Evolutionary conservation across 306 rosid species (phyloP), one percentile per base, ranked within the genome.

Genomic region (Quillaja saponaria): DNA sequence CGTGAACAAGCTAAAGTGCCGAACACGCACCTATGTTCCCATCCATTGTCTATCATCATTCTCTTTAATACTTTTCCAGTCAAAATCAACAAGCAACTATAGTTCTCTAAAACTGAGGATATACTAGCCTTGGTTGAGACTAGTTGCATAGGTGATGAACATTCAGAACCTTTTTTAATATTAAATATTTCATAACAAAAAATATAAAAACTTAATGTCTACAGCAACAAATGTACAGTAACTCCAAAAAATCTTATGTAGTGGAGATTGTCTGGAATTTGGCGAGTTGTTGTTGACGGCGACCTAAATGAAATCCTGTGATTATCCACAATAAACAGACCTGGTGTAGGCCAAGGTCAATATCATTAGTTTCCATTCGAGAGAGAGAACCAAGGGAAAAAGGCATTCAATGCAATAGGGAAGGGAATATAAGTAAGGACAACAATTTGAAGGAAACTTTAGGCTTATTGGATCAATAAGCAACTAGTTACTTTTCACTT

Each of bases 251-350:
- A 49, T 59, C 50, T 68, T 75, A 82, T 55, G 60, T 68, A 33
- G 74, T 44, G 34, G 83, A 71, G 18, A 64, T 69, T 4, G 55
- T 39, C 46, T 58, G 80, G 46, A 72, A 72, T 63, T 78, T 83
- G 42, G 94, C 82, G 20, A 88, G 89, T 68, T 81, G 86, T 38
- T 49, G 71, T 76, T 89, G 98, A 41, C 83, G 87, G 63, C 83
- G 85, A 17, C 99, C 99, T 69, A 92, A 76, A 73, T 70, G 84
- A 71, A 82, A 79, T 33, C 95, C 99, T 4, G 84, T 72, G 62
- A 76, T 68, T 63, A 92, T 77, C 99, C 96, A 92, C 64, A 83
- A 40, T 58, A 81, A 54, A 70, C 95, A 84, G 60, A 92, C 81
- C 96, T 92, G 88, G 47, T 39, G 57, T 61, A 70, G 34, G 55